Conservation (phyloP, 768 basidiomycete genomes). For the Lactarius indigo region DNA sequence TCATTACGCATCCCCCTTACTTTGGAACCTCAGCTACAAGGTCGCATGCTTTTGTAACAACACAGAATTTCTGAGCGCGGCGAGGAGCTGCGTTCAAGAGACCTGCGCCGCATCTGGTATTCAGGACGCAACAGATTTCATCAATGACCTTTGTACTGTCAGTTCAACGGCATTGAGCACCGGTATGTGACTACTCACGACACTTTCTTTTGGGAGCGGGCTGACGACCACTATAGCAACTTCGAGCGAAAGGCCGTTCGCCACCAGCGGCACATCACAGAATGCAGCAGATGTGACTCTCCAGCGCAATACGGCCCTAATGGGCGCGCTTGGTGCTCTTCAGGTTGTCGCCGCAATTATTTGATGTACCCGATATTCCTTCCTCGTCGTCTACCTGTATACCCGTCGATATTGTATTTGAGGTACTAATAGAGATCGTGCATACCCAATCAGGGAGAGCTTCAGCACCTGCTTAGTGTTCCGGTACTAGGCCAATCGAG, state of each 20-base stretch:
- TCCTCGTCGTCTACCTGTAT: neutral
- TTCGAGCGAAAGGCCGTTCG: neutral
- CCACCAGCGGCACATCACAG: neutral
- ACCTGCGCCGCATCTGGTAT: neutral
- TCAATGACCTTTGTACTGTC: neutral
- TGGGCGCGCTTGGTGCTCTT: neutral
- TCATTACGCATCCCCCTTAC: neutral
- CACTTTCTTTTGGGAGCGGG: neutral
- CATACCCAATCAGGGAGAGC: neutral
- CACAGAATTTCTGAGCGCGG: neutral
- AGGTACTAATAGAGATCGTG: neutral
- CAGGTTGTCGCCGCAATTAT: neutral
- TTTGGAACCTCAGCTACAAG: neutral
- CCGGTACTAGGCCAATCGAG: too few relatives aligned
- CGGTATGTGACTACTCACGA: neutral
- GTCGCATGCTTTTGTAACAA: neutral
- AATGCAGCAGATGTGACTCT: neutral
- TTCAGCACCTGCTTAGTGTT: neutral
- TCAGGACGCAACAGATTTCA: neutral
- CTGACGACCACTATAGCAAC: neutral
- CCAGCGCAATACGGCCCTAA: neutral
- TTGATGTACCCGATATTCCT: neutral
- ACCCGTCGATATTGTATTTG: neutral
- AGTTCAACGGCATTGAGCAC: neutral
- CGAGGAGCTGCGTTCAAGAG: neutral